Evolutionary conservation across 371 early-diverging fungal species (phyloP).

Genomic region (Mortierella sp.): DNA sequence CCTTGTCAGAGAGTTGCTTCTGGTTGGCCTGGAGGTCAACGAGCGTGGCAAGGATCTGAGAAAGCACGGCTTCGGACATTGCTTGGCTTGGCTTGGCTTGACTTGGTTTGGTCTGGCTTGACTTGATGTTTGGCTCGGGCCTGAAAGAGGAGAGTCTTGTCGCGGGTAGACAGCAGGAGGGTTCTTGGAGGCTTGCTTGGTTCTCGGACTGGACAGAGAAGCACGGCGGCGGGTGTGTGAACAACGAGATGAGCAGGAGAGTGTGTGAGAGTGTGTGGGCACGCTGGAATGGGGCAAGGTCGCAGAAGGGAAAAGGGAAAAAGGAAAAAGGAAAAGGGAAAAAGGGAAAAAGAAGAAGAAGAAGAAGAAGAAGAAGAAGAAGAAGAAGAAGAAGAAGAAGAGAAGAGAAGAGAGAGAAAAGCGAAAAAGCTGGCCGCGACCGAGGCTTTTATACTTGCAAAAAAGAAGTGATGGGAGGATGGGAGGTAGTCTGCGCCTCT

Average conservation of each 20-base stretch:
- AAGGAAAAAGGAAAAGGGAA: slow-evolving; percentile 11
- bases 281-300: too few relatives aligned
- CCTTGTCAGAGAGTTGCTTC: slow-evolving; percentile 46
- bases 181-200: slow-evolving; percentile 1
- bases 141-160: neutral
- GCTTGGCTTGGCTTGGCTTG: slow-evolving; percentile 7
- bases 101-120: slow-evolving; percentile 19
- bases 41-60: slow-evolving; percentile 43
- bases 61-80: slow-evolving; percentile 48
- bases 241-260: neutral
- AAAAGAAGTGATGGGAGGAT: neutral
- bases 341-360: slow-evolving; percentile 31
- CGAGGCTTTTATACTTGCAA: slow-evolving; percentile 24
- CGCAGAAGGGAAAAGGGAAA: slow-evolving; percentile 22
- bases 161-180: neutral
- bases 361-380: neutral
- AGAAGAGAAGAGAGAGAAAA: slow-evolving; percentile 12
- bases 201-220: neutral
- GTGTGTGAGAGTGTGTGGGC: neutral
- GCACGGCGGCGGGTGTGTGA: too few relatives aligned
- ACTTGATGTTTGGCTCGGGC: too few relatives aligned
- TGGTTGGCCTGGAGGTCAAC: slow-evolving; percentile 50
- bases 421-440: slow-evolving; percentile 10
- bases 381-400: slow-evolving; percentile 12
- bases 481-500: neutral